phyloP scores from a whole-genome alignment of 2,329 filamentous ascomycete genomes.

The Byssochlamys sp. region DNA sequence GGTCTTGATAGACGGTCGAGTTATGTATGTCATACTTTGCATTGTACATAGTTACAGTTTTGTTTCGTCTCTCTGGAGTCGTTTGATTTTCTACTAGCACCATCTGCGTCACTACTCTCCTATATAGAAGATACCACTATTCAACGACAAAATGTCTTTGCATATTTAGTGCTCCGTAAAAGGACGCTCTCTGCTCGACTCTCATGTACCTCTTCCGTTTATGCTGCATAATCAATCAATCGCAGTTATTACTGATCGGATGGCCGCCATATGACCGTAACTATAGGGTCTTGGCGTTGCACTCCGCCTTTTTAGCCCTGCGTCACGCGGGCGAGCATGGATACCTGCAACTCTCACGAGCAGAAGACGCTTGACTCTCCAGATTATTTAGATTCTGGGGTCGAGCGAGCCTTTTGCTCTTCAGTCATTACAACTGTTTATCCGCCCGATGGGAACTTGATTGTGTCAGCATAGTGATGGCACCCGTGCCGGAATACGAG shows the following conservation, averaged over 20 bases:
- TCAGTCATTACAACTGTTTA: not conserved
- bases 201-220: not conserved
- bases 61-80: not conserved
- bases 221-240: not conserved
- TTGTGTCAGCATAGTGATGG: conserved; percentile 12
- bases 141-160: conserved; percentile 5
- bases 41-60: not conserved
- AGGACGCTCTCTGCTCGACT: not conserved
- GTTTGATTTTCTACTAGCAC: not conserved
- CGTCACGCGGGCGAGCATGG: not conserved
- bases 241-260: not conserved
- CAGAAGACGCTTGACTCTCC: not conserved
- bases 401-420: not conserved
- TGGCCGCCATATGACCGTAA: not conserved
- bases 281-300: not conserved
- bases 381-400: not conserved
- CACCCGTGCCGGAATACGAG: not conserved
- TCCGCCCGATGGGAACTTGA: conserved; percentile 18
- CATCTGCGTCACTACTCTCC: not conserved
- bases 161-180: not conserved
- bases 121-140: conserved; percentile 10
- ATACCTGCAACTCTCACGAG: not conserved
- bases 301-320: not conserved
- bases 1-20: not conserved
- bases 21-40: not conserved